Percentiles rank a stretch among this genome's conserved stretches.
These are phyloP conservation scores for Cyamopsis tetragonoloba DNA, from an alignment of 306 rosid genomes.

Conservation along the genomic window DNA sequence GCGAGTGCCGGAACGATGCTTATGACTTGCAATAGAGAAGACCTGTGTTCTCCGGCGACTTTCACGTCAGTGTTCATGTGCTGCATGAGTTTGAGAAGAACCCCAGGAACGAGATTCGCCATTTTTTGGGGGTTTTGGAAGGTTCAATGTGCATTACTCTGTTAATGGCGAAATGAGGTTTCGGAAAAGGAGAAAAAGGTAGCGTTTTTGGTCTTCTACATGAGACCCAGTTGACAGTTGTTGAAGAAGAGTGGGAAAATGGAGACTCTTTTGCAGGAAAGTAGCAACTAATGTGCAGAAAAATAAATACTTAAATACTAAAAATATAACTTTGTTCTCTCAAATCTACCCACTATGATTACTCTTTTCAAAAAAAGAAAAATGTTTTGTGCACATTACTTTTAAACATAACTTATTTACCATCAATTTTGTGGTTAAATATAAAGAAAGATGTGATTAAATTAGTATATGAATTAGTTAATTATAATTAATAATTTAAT, in stretches of 20 bases:
- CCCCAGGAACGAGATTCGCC: constrained; percentile 99
- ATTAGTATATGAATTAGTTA: too few relatives aligned
- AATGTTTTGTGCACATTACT: too few relatives aligned
- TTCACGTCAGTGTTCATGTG: constrained; percentile 94
- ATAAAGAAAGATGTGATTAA: too few relatives aligned
- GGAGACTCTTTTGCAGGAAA: not conserved
- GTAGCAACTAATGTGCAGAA: constrained; percentile 10
- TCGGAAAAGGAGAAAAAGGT: not conserved
- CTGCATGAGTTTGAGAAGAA: constrained; percentile 85
- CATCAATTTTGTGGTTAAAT: too few relatives aligned
- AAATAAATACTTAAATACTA: too few relatives aligned
- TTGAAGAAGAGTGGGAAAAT: too few relatives aligned
- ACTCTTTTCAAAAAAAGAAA: too few relatives aligned
- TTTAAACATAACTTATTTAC: too few relatives aligned
- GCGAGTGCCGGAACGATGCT: constrained; percentile 96
- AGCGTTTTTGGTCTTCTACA: not conserved
- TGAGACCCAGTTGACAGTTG: constrained; percentile 24
- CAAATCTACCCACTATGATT: too few relatives aligned
- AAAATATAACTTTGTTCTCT: too few relatives aligned
- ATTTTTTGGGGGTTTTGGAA: constrained; percentile 46
- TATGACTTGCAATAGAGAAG: constrained; percentile 83
- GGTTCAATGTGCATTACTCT: constrained; percentile 62
- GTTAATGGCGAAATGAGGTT: constrained; percentile 25
- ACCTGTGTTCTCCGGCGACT: constrained; percentile 92
- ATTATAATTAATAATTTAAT: too few relatives aligned